These are phyloP conservation scores for Fusarium tanahbumbuense DNA, from an alignment of 2,329 filamentous ascomycete species.

Conservation along the genomic window DNA sequence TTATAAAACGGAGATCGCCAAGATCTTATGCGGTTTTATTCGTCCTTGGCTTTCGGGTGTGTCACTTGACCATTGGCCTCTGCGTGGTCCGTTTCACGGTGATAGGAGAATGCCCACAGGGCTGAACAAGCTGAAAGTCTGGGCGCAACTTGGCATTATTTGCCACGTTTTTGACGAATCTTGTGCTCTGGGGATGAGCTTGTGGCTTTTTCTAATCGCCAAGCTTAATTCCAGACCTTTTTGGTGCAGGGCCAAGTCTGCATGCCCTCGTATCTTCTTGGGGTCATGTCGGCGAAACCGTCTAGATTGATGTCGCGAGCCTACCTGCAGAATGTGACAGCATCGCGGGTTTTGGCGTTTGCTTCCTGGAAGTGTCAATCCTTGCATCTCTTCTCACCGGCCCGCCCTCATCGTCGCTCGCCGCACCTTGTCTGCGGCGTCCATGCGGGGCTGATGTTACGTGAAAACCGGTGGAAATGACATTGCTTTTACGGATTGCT, in stretches of 20 bases:
- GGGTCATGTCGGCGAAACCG: rapidly evolving
- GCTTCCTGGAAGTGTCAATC: background rate
- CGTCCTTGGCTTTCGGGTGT: background rate
- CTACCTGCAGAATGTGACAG: rapidly evolving
- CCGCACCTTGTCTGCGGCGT: background rate
- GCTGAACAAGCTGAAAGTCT: slow-evolving; percentile 14
- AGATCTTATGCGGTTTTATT: background rate
- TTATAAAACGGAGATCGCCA: slow-evolving; percentile 13
- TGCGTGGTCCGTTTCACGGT: background rate
- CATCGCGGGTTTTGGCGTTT: background rate
- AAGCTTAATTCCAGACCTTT: background rate
- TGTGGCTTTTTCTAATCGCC: slow-evolving; percentile 7
- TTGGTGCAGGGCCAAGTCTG: background rate
- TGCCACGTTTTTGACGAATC: background rate
- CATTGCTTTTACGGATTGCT: background rate
- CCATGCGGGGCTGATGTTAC: background rate
- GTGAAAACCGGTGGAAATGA: background rate
- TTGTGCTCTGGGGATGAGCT: slow-evolving; percentile 1
- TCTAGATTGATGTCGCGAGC: background rate
- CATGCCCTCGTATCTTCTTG: no score
- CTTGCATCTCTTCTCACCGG: background rate
- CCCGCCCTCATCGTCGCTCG: background rate
- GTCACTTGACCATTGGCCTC: background rate
- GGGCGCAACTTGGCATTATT: background rate
- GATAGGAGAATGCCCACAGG: background rate